Evolutionary conservation across 2,329 filamentous ascomycete genomes (phyloP).

Genomic region (Ascochyta fabae): DNA sequence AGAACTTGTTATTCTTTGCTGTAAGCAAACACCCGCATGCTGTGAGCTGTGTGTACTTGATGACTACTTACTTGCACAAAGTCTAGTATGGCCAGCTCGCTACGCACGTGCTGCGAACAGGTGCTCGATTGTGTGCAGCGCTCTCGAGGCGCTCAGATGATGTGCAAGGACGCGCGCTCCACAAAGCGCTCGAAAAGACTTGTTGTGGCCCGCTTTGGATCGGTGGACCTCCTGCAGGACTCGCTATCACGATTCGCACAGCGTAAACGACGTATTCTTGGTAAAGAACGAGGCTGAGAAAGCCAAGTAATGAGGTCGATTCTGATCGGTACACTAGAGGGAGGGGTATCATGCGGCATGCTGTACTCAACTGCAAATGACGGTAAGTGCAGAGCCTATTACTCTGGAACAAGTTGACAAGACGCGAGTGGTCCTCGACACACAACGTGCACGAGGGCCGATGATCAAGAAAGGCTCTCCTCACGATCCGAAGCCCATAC

Average conservation of each 20-base stretch:
- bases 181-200: neutral
- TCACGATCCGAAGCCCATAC: conserved; percentile 62
- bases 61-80: neutral
- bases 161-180: neutral
- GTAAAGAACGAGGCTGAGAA: neutral
- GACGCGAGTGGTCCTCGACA: neutral
- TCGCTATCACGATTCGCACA: conserved; percentile 4
- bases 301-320: neutral
- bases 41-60: neutral
- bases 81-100: neutral
- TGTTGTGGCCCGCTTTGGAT: conserved; percentile 1
- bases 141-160: neutral
- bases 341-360: conserved; percentile 17
- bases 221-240: neutral
- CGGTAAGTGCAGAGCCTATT: conserved; percentile 3
- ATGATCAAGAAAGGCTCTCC: neutral
- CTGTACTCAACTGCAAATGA: conserved; percentile 1
- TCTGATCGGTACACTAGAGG: conserved; percentile 9
- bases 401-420: neutral
- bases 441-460: neutral
- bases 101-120: neutral
- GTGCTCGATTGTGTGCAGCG: neutral
- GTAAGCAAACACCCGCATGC: neutral
- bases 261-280: neutral
- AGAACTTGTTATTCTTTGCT: neutral